These are phyloP conservation scores for Nakaseomyces glabratus DNA, from an alignment of 1,139 yeast genomes.

Conservation along the genomic window DNA sequence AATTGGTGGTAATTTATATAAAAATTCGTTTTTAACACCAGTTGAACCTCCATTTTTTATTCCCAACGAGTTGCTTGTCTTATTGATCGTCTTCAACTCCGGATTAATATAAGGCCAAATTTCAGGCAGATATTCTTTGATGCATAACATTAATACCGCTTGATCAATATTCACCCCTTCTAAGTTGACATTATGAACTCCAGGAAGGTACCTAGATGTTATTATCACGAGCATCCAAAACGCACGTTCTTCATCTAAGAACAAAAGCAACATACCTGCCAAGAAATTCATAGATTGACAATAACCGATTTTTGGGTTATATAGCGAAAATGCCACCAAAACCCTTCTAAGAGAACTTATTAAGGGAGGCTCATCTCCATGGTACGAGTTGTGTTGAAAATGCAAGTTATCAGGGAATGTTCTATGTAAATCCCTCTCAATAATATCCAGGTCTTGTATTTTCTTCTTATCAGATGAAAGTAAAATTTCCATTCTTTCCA, in stretches of 20 bases:
- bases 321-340: conserved; percentile 71
- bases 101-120: conserved; percentile 51
- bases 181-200: conserved; percentile 78
- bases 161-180: conserved; percentile 96
- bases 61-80: conserved; percentile 12
- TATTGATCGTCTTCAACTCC: conserved; percentile 10
- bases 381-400: conserved; percentile 41
- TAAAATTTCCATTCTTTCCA: conserved; percentile 6
- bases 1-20: conserved; percentile 75
- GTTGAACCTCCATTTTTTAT: background rate
- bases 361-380: conserved; percentile 48
- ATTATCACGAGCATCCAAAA: conserved; percentile 95
- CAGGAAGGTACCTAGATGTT: conserved; percentile 78
- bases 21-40: conserved; percentile 45
- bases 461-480: conserved; percentile 36
- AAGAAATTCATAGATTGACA: conserved; percentile 90
- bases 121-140: conserved; percentile 74
- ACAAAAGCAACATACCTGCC: conserved; percentile 73
- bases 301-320: conserved; percentile 86
- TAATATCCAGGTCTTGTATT: conserved; percentile 64
- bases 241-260: conserved; percentile 80
- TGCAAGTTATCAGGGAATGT: conserved; percentile 89
- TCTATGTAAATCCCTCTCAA: conserved; percentile 84
- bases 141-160: conserved; percentile 82
- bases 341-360: conserved; percentile 71